A percentile compares a stretch with the other conserved stretches of the same genome.
Conservation (phyloP, 2,329 filamentous ascomycete genomes). For the Cladorrhinum sp. region DNA sequence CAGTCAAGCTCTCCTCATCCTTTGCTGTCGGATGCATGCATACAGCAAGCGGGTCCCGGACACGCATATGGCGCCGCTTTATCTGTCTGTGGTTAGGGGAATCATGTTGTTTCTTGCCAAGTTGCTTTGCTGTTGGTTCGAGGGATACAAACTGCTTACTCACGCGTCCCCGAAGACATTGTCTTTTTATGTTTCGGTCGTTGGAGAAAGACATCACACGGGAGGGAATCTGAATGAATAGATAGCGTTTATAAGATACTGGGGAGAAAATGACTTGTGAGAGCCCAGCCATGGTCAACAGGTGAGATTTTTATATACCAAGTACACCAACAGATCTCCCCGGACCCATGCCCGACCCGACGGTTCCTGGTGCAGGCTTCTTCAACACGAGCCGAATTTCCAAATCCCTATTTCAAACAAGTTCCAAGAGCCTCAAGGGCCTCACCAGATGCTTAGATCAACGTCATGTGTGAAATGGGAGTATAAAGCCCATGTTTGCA, state of each 20-base stretch:
- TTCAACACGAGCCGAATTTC: neutral
- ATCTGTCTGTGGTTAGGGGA: neutral
- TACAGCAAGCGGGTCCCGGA: neutral
- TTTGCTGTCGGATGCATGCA: neutral
- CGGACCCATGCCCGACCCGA: neutral
- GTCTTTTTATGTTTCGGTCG: neutral
- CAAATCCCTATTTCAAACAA: neutral
- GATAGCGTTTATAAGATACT: neutral
- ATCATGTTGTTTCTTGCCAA: neutral
- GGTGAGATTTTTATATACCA: conserved; percentile 4
- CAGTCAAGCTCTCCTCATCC: neutral
- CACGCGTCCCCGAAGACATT: neutral
- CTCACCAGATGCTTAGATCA: neutral
- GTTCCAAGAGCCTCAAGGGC: neutral
- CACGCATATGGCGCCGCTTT: neutral
- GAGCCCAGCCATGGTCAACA: neutral
- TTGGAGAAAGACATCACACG: no score
- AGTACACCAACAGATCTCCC: neutral
- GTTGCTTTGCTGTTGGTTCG: neutral
- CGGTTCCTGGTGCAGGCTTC: neutral
- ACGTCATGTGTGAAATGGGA: neutral
- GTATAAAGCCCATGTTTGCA: neutral
- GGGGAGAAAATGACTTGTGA: neutral
- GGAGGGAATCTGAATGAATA: neutral
- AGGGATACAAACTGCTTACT: neutral